Evolutionary conservation across 1,284 basidiomycete genomes (phyloP).

Genomic region (Phylloporus sp.): DNA sequence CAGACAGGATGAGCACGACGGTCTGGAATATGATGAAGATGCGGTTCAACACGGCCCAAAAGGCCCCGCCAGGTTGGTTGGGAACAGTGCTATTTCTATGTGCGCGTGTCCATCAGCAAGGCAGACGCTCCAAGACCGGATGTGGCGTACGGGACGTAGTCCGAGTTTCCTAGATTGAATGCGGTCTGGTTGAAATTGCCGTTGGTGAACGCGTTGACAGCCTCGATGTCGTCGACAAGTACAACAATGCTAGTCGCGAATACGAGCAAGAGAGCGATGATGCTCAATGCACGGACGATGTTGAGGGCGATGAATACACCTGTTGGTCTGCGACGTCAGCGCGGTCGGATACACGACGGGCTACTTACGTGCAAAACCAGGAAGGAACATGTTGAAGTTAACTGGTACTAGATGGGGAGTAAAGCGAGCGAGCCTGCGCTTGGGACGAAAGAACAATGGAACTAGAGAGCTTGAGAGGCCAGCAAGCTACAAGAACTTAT

Average conservation of each 20-base stretch:
- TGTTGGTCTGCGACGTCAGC: constrained; percentile 28
- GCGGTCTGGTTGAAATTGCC: constrained; percentile 39
- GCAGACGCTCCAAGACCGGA: not conserved
- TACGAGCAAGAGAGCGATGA: constrained; percentile 75
- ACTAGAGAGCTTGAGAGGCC: constrained; percentile 28
- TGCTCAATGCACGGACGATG: constrained; percentile 72
- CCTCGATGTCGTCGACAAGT: constrained; percentile 80
- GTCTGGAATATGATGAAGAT: constrained; percentile 81
- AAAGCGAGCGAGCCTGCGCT: constrained; percentile 33
- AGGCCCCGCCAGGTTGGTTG: constrained; percentile 83
- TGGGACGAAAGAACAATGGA: constrained; percentile 4
- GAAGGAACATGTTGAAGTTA: constrained; percentile 42
- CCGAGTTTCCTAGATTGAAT: constrained; percentile 49
- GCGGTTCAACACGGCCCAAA: constrained; percentile 85
- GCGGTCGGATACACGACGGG: not conserved
- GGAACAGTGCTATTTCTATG: constrained; percentile 76
- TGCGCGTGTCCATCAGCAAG: constrained; percentile 5
- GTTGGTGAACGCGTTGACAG: constrained; percentile 65
- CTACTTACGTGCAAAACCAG: constrained; percentile 53
- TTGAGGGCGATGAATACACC: constrained; percentile 82
- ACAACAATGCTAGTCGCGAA: constrained; percentile 80
- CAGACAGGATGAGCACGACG: constrained; percentile 70
- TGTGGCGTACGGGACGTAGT: constrained; percentile 72
- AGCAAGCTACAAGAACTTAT: constrained; percentile 27
- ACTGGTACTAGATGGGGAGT: not conserved